These are phyloP conservation scores for Brasenia schreberi DNA, from an alignment of 164 flowering plant species.

Conservation along the genomic window DNA sequence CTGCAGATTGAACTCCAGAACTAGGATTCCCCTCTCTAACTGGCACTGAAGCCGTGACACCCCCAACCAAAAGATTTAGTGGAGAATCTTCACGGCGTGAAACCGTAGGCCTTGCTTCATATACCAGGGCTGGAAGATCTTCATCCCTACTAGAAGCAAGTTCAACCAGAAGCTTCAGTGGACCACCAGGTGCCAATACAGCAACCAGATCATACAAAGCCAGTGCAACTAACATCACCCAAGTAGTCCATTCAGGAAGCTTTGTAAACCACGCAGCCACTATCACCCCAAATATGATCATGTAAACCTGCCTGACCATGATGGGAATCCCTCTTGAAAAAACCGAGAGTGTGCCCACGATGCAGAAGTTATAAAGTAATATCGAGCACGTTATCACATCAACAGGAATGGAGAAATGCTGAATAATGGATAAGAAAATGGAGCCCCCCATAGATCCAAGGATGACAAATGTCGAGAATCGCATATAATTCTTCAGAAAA, in stretches of 20 bases:
- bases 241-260: slow-evolving; percentile 92
- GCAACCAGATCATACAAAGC: slow-evolving; percentile 85
- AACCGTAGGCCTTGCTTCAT: slow-evolving; percentile 67
- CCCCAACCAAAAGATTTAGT: slow-evolving; percentile 38
- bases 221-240: slow-evolving; percentile 66
- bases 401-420: slow-evolving; percentile 50
- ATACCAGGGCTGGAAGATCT: slow-evolving; percentile 78
- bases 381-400: slow-evolving; percentile 48
- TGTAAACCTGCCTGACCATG: slow-evolving; percentile 48
- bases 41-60: slow-evolving; percentile 21
- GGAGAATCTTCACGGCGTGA: slow-evolving; percentile 4
- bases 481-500: slow-evolving; percentile 72
- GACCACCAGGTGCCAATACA: slow-evolving; percentile 85
- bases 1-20: not conserved
- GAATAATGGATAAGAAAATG: slow-evolving; percentile 45
- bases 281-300: slow-evolving; percentile 62
- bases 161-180: slow-evolving; percentile 74
- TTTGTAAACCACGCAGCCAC: slow-evolving; percentile 84
- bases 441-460: slow-evolving; percentile 64
- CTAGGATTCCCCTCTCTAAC: slow-evolving; percentile 1
- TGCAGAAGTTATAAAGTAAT: slow-evolving; percentile 50
- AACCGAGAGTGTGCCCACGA: slow-evolving; percentile 58
- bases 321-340: slow-evolving; percentile 58
- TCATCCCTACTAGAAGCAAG: slow-evolving; percentile 70
- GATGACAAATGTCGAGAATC: slow-evolving; percentile 67